These are phyloP conservation scores for Chernovozyma aurita DNA, from an alignment of 1,139 yeast genomes.

Conservation along the genomic window DNA sequence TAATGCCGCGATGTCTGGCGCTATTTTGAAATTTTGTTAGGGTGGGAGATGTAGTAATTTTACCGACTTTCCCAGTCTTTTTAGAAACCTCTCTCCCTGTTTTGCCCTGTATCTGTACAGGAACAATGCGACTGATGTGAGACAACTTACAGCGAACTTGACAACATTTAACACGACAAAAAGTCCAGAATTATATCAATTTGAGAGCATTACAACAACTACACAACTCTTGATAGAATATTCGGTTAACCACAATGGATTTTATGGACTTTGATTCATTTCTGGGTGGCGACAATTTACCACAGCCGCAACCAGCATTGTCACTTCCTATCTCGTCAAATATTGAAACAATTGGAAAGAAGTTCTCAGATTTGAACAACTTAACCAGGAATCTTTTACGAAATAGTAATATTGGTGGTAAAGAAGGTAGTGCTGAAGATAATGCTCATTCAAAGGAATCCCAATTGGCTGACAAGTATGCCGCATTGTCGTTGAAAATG, in stretches of 20 bases:
- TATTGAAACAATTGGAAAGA: conserved; percentile 34
- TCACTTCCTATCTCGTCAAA: conserved; percentile 40
- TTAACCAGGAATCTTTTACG: conserved; percentile 28
- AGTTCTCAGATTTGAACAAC: conserved; percentile 30
- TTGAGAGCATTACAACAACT: no score
- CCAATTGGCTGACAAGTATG: conserved; percentile 35
- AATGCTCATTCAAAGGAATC: conserved; percentile 10
- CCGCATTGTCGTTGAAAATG: conserved; percentile 25
- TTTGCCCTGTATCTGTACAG: no score
- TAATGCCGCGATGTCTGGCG: no score
- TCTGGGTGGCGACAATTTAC: conserved; percentile 24
- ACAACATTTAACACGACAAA: no score
- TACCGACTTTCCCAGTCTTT: no score
- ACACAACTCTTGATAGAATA: background rate
- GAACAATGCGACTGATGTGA: no score
- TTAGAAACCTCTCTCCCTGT: no score
- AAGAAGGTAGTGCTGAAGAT: conserved; percentile 8
- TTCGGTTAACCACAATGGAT: conserved; percentile 36
- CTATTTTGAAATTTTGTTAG: no score
- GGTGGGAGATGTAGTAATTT: no score
- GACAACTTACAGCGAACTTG: no score
- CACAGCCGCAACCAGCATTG: conserved; percentile 45
- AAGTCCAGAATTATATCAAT: no score
- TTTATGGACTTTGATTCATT: conserved; percentile 41
- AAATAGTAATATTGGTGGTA: conserved; percentile 10